Base-by-base conservation (phyloP, 192 early-diverging fungal species). In the Dimargaris cristalligena region DNA sequence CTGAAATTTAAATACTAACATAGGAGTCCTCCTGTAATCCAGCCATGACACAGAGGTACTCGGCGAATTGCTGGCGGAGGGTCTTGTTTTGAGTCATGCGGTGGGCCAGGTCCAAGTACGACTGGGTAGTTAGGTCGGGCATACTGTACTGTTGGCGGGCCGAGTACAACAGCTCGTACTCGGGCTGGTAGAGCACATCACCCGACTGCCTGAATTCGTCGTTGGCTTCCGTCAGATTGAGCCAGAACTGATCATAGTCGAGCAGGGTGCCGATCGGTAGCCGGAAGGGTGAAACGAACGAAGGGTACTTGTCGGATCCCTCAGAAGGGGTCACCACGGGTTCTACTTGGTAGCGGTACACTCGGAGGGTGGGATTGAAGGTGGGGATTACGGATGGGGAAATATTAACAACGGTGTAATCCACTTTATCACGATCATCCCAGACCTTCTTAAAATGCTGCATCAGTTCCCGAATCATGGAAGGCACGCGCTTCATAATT, bases 341-440 rank as follows among this genome's bases (percentile, higher is more conserved):
- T 9, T 9, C 23, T 4, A 22, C 20, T 22, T 48, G 30, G 45
- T 85, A 85, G 44, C 71, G 63, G 41, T 76, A 76, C 0, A 84
- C 65, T n/a, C 81, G 78, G 55, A 84, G 79, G 0, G 74, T 66
- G 3, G 83, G 85, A 48, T 77, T 64, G 56, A 77, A 82, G 11
- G 70, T 75, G 23, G 85, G 85, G 11, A 87, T 63, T 0, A 87
- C 72, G 45, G 80, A 76, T 2, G 85, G 85, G 11, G 79, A 70
- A 0, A 87, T 72, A 3, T 71, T 67, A 8, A 74, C 70, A 2
- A 74, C 67, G 2, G 63, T 68, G 45, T 68, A 71, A 20, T 72
- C 61, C 20, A 45, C 48, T 22, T 60, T 13, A 29, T 75, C 65
- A 13, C 13, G 35, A 14, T 50, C 60, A 3, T 25, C 34, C 25